Base-by-base conservation (phyloP, 83 land plant species). In the Thuja plicata region DNA sequence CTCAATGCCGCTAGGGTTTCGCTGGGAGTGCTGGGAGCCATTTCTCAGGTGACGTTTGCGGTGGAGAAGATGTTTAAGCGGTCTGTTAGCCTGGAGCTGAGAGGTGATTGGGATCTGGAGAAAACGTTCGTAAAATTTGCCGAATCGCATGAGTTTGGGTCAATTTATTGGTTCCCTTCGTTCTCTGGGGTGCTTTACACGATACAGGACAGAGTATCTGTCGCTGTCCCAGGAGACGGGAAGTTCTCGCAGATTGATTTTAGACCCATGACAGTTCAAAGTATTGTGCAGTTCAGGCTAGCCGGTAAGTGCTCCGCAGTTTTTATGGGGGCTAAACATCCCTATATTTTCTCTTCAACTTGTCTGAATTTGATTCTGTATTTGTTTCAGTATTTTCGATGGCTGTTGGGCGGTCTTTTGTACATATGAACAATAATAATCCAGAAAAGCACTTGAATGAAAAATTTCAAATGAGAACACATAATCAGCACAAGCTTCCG, bases 31-130 rank as follows among this genome's bases (percentile, higher is more conserved):
- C 66, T 90, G 55, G 91, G 91, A 5, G 91, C 80, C 48, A 88
- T 90, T 21, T 90, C 90, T 1, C 73, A 50, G 57, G 54, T 90
- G 41, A 88, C 91, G 17, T 88, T 88, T 13, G 16, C 32, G 21
- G 43, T 90, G 83, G 90, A 90, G 87, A 90, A 87, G 30, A 50
- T 90, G 87, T 88, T 90, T 87, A 90, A 90, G 81, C 87, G 91
- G 27, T 90, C 91, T 5, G 91, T 88, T 11, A 30, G 60, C 5
- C 79, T 78, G 66, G 87, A 80, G 16, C 7, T 70, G 13, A 48
- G 5, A 21, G 86, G 24, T 45, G 91, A 89, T 3, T 85, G 37
- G 60, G 35, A 45, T 5, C 43, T 87, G 3, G 91, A 89, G 8
- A 86, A 76, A 15, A 32, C 57, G 45, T 37, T 87, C 0, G 11